Base-by-base conservation (phyloP, 2,329 filamentous ascomycete genomes). In the Cordyceps tenuipes region DNA sequence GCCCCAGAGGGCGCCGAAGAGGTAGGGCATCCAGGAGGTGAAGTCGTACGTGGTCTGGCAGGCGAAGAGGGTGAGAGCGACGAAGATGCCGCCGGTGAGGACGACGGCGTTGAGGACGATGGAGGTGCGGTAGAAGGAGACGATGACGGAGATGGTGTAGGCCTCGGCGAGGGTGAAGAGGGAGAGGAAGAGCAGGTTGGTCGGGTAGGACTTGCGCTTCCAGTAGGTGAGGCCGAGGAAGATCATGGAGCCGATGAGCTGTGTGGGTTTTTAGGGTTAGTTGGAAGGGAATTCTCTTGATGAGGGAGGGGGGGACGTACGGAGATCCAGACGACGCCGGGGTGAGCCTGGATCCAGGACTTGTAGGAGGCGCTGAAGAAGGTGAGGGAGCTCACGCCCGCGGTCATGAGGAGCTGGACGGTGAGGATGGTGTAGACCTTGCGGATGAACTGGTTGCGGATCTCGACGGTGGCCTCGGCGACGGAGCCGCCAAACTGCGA, bases 1-100 rank as follows among this genome's bases (percentile, higher is more conserved):
- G 7, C 89, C 87, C 94, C 94, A 97, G 19, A 99, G 82, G 0
- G 82, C 87, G 61, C 92, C 92, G 69, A 95, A 95, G 3, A 97
- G 84, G 72, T 97, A 97, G 19, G 94, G 93, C 79, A 93, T 90
- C 93, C 94, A 99, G 64, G 85, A 88, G 1, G 93, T 97, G 73
- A 99, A 99, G 79, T 99, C 94, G 72, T 99, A 99, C 74, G 95
- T 96, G 65, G 89, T 90, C 79, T 99, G 94, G 83, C 92, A 96
- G 54, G 94, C 94, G 73, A 99, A 97, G 49, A 92, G 75, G 1
- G 88, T 90, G 56, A 91, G 82, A 69, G 90, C 85, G 67, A 90
- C 78, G 70, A 93, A 92, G 70, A 92, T 89, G 56, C 87, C 89
- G 17, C 86, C 88, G 56, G 94, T 99, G 61, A 99, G 85, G 65